Base-by-base conservation (phyloP, 2,329 filamentous ascomycete species). In the Pyrenophora seminiperda region DNA sequence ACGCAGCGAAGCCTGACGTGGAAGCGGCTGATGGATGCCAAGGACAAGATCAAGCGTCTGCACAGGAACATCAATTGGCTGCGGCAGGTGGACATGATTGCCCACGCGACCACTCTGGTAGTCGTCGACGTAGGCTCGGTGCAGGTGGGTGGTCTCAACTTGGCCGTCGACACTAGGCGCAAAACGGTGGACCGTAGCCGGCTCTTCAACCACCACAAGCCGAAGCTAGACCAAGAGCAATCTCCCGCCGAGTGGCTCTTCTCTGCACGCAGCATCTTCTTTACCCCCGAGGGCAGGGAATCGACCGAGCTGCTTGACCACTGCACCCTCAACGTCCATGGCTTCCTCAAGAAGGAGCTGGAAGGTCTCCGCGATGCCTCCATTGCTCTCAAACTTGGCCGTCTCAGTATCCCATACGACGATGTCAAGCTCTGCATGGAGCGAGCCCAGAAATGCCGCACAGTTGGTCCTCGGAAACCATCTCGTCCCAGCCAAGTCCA, bases 191-290 rank as follows among this genome's bases (percentile, higher is more conserved):
- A 97, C 68, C 85, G 91, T 46, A 91, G 90, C 51, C 88, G 91
- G 36, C 87, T 96, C 64, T 96, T 96, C 73, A 87, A 92, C 62
- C 90, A 91, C 67, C 68, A 71, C 50, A 71, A 70, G 52, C 63
- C 63, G 3, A 67, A 63, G 37, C 62, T 61, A 6, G 62, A 65
- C 83, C 88, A 73, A 85, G 86, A 67, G 79, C 85, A 58, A 79
- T 83, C 58, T 38, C 91, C 94, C 31, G 93, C 92, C 1, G 95
- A 99, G 77, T 99, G 95, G 93, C 93, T 95, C 57, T 82, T 96
- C 63, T 88, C 88, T 6, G 75, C 93, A 42, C 85, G 90, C 53
- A 97, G 92, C 72, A 83, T 97, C 38, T 79, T 97, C 5, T 95
- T 99, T 65, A 95, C 90, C 0, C 85, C 91, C 1, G 87, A 95